Evolutionary conservation across 345 rosid species (phyloP).

Genomic region (Anastatica hierochuntica): DNA sequence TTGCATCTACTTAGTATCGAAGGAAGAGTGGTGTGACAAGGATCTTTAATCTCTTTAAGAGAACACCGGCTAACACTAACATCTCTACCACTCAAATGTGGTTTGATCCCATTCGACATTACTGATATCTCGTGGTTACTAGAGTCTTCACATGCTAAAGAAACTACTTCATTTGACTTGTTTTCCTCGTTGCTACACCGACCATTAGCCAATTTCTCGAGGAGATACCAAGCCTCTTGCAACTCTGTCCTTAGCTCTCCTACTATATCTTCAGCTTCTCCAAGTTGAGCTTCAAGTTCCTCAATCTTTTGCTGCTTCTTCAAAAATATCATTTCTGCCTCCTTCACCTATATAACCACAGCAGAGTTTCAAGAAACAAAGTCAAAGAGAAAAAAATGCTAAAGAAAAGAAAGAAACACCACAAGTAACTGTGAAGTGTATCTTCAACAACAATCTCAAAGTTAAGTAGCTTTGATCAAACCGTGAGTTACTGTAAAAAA

Average conservation of each 20-base stretch:
- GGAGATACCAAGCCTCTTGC: conserved; percentile 48
- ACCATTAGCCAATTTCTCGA: conserved; percentile 33
- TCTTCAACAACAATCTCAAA: no score
- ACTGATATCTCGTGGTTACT: conserved; percentile 27
- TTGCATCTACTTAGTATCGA: conserved; percentile 55
- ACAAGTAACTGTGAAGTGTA: no score
- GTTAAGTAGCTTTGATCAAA: not conserved
- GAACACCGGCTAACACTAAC: conserved; percentile 28
- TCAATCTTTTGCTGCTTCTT: conserved; percentile 55
- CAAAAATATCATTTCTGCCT: conserved; percentile 44
- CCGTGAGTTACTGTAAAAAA: not conserved
- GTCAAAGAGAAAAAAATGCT: not conserved
- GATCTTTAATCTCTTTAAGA: conserved; percentile 26
- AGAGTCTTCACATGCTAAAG: conserved; percentile 16
- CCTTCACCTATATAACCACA: conserved; percentile 57
- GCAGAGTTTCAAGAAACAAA: not conserved
- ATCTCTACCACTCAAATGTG: conserved; percentile 20
- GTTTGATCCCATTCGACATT: conserved; percentile 16
- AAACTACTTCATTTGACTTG: conserved; percentile 13
- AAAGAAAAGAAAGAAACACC: not conserved
- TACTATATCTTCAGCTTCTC: conserved; percentile 82
- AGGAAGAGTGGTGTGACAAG: conserved; percentile 37
- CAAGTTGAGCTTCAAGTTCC: conserved; percentile 85
- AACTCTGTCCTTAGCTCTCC: conserved; percentile 74
- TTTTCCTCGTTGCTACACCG: not conserved